These are phyloP conservation scores for Rubroboletus satanas DNA, from an alignment of 768 basidiomycete species.

Conservation along the genomic window DNA sequence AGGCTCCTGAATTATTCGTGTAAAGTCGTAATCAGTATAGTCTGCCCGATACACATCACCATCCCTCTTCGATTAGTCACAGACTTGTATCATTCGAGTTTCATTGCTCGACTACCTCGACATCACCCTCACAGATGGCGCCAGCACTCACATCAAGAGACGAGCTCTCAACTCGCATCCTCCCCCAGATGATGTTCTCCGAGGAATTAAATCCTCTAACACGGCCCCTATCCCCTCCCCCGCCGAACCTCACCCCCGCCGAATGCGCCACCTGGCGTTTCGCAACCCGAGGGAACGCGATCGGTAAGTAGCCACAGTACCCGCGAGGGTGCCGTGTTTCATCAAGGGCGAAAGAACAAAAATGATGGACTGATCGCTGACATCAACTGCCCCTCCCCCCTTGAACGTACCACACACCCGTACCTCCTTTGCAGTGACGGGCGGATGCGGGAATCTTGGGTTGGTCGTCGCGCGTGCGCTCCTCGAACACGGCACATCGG, in stretches of 20 bases:
- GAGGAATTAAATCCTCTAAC: constrained; percentile 33
- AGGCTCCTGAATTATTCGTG: background rate
- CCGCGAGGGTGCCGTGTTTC: background rate
- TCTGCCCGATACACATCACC: background rate
- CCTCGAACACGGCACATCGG: constrained; percentile 41
- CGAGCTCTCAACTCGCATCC: constrained; percentile 26
- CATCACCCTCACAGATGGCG: constrained; percentile 1
- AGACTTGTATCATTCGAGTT: background rate
- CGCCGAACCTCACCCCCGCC: constrained; percentile 14
- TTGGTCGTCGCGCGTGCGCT: constrained; percentile 37
- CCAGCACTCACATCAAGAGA: constrained; percentile 14
- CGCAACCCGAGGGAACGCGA: constrained; percentile 37
- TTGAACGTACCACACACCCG: background rate
- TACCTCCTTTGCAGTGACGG: constrained; percentile 33
- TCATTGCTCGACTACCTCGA: background rate
- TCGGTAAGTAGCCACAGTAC: constrained; percentile 28
- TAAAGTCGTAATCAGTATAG: no score
- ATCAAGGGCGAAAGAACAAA: background rate
- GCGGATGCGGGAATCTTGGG: constrained; percentile 40
- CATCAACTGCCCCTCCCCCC: background rate
- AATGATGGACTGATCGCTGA: background rate
- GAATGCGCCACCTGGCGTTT: constrained; percentile 36
- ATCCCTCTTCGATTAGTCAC: background rate
- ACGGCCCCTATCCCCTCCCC: constrained; percentile 18
- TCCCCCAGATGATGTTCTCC: constrained; percentile 35